Evolutionary conservation across 1,139 yeast species (phyloP), one percentile per base, ranked within the genome.

Genomic region (Kodamaea fungicola): DNA sequence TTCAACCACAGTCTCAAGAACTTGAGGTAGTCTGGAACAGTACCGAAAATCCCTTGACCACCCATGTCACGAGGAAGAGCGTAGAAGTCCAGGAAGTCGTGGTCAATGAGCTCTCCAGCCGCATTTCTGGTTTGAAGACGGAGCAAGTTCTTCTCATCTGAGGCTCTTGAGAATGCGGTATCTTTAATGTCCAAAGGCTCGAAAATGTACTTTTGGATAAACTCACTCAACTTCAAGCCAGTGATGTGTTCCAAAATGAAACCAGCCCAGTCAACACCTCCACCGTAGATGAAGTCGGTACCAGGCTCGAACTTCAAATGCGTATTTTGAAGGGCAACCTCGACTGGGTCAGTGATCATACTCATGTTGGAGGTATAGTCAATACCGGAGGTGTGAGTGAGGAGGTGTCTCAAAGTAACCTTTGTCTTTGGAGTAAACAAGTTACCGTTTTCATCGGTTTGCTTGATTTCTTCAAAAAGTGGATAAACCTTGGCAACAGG

Each of bases 251-350:
- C 64, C 22, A 78, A 55, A 1, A 74, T 60, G 26, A 64, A 54
- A 2, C 83, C 81, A 4, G 74, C 68, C 78, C 80, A 74, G 47
- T 78, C 83, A 28, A 66, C 57, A 35, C 68, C 64, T 35, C 65
- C 64, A 12, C 83, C 83, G 50, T 78, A 78, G 37, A 54, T 51
- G 72, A 77, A 78, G 7, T 55, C 47, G 1, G 74, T 53, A 2
- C 83, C 83, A 1, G 83, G 83, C 47, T 78, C 81, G 40, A 61
- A 64, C 3, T 66, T 41, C 36, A 77, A 59, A 26, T 54, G 42
- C 42, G 66, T 67, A 24, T 56, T 51, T 12, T 52, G 55, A 37
- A 39, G 40, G 5, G 56, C 42, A 1, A 71, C 68, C 16, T 51
- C 13, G 10, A 8, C 27, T 25, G 26, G 21, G 22, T 27, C 29